Conservation (phyloP, 768 basidiomycete genomes). For the Tremella fuciformis region DNA sequence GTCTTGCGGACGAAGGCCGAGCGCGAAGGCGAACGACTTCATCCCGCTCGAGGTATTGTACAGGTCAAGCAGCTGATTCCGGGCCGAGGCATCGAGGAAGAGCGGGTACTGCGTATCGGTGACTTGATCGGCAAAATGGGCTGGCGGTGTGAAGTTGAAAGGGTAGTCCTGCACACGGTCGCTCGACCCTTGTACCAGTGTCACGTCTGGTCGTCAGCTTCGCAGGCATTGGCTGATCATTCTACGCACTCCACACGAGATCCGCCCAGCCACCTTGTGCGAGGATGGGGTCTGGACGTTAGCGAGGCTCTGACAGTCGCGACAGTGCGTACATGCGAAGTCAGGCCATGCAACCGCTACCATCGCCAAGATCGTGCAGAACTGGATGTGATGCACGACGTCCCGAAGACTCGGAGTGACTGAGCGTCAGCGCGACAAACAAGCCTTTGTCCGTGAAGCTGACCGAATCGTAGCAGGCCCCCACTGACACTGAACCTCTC, state of each 20-base stretch:
- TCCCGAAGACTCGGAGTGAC: conserved; percentile 91
- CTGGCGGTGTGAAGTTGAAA: conserved; percentile 62
- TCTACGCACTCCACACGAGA: conserved; percentile 52
- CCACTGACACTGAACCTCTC: conserved; percentile 80
- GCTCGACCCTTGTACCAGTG: conserved; percentile 59
- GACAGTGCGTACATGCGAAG: conserved; percentile 69
- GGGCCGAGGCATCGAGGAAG: conserved; percentile 65
- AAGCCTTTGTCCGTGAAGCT: too few relatives aligned
- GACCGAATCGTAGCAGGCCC: conserved; percentile 83
- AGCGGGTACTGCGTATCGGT: conserved; percentile 68
- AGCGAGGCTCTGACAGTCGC: neutral
- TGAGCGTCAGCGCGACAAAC: conserved; percentile 42
- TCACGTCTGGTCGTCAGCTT: conserved; percentile 62
- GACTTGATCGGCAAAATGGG: conserved; percentile 71
- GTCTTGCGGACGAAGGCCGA: conserved; percentile 78
- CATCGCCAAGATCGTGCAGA: conserved; percentile 70
- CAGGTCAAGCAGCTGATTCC: conserved; percentile 71
- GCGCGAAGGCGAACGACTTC: conserved; percentile 73
- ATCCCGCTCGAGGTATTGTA: conserved; percentile 65
- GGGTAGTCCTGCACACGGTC: conserved; percentile 66
- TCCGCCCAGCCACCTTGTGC: conserved; percentile 86
- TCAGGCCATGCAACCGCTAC: conserved; percentile 92
- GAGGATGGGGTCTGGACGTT: conserved; percentile 73
- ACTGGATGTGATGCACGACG: conserved; percentile 88
- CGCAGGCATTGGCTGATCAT: conserved; percentile 1